Conservation (phyloP, 116 monocot genomes). For the Zostera marina region DNA sequence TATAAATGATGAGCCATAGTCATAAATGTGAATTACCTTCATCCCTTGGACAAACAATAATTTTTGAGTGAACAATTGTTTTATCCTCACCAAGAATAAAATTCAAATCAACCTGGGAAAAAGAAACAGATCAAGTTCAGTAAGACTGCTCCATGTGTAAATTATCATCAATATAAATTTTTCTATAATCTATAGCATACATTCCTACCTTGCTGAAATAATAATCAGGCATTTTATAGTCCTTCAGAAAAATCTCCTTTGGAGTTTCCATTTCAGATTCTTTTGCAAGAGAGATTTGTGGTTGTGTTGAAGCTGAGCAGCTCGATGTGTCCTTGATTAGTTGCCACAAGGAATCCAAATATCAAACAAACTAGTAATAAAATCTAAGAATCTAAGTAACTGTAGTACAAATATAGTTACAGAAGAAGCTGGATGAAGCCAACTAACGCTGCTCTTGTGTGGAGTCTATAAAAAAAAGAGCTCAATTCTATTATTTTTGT, state of each 20-base stretch:
- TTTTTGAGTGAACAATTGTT: slow-evolving; percentile 72
- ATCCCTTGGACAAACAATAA: slow-evolving; percentile 50
- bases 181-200: slow-evolving; percentile 14
- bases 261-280: slow-evolving; percentile 78
- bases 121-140: neutral
- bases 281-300: slow-evolving; percentile 30
- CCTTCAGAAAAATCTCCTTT: slow-evolving; percentile 85
- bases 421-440: slow-evolving; percentile 13
- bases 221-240: slow-evolving; percentile 87
- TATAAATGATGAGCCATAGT: too few species aligned
- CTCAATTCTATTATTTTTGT: slow-evolving; percentile 3
- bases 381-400: neutral
- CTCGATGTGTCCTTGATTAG: slow-evolving; percentile 16
- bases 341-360: neutral
- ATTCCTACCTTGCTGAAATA: slow-evolving; percentile 68
- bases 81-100: slow-evolving; percentile 75
- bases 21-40: slow-evolving; percentile 30
- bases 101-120: slow-evolving; percentile 53
- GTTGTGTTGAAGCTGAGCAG: slow-evolving; percentile 74
- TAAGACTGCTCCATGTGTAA: neutral
- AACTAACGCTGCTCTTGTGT: slow-evolving; percentile 11
- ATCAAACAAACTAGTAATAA: neutral
- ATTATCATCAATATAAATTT: neutral
- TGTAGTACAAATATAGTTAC: slow-evolving; percentile 19
- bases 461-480: slow-evolving; percentile 15